phyloP scores from a whole-genome alignment of 208 protist genomes.

The Sergeia podlipaevii region DNA sequence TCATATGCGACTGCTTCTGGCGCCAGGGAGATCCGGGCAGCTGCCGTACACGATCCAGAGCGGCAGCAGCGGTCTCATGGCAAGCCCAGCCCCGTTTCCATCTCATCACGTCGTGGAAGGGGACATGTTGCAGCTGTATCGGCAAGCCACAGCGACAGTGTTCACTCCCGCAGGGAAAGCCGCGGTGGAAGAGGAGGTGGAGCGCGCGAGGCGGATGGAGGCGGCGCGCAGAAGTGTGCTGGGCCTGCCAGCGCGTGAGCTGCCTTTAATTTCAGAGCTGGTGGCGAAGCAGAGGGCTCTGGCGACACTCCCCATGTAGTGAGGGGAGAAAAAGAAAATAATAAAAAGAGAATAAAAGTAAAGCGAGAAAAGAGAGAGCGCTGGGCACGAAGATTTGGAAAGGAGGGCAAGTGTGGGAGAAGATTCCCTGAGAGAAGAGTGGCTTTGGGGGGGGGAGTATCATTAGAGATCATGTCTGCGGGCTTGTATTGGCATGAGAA shows the following conservation, averaged over 20 bases:
- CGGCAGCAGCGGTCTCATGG: slow-evolving; percentile 2
- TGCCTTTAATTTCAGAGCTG: slow-evolving; percentile 49
- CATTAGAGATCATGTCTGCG: no score
- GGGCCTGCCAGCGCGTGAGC: slow-evolving; percentile 49
- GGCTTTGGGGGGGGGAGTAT: no score
- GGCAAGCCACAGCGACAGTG: slow-evolving; percentile 23
- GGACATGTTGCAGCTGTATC: slow-evolving; percentile 41
- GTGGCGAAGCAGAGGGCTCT: slow-evolving; percentile 70
- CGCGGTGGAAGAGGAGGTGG: slow-evolving; percentile 41
- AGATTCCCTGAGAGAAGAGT: no score
- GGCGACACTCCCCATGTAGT: slow-evolving; percentile 60
- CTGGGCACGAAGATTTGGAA: neutral
- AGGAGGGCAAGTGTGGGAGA: no score
- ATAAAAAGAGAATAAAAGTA: neutral
- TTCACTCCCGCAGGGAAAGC: slow-evolving; percentile 45
- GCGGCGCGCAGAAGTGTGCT: slow-evolving; percentile 48
- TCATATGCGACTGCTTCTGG: slow-evolving; percentile 34
- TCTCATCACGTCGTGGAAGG: slow-evolving; percentile 67
- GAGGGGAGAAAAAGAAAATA: no score
- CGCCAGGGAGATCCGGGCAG: slow-evolving; percentile 11
- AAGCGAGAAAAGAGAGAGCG: neutral
- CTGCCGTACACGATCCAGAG: slow-evolving; percentile 4
- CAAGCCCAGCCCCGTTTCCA: neutral
- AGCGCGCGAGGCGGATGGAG: slow-evolving; percentile 35
- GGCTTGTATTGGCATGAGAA: no score